phyloP scores from a whole-genome alignment of 208 protist genomes.

The Acanthamoeba healyi region DNA sequence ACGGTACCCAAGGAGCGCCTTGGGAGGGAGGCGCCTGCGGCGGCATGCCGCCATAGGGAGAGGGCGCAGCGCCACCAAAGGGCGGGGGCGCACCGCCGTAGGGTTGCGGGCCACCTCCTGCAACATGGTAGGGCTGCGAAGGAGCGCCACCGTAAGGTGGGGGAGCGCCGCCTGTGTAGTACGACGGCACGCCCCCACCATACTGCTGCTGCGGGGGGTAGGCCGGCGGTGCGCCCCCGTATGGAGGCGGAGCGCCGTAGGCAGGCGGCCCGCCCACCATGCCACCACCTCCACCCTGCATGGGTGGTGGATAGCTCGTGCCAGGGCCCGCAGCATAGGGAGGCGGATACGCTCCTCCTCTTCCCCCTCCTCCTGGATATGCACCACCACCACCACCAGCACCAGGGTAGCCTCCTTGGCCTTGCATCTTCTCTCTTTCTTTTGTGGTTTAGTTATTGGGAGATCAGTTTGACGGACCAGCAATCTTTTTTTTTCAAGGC shows the following conservation, averaged over 20 bases:
- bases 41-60: neutral
- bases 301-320: neutral
- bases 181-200: neutral
- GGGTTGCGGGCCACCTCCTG: neutral
- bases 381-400: too few relatives aligned
- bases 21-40: constrained; percentile 5
- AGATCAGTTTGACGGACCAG: too few relatives aligned
- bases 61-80: neutral
- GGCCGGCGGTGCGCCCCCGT: neutral
- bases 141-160: neutral
- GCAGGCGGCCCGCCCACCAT: neutral
- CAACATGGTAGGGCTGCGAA: neutral
- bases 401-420: neutral
- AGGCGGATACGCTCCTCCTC: neutral
- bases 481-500: too few relatives aligned
- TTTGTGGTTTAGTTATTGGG: too few relatives aligned
- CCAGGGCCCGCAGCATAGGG: neutral
- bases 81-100: neutral
- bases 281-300: neutral
- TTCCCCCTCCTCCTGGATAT: too few relatives aligned
- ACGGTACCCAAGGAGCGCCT: constrained; percentile 28
- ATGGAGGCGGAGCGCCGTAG: neutral
- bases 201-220: neutral
- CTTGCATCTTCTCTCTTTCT: neutral
- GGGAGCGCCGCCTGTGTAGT: neutral